Evolutionary conservation across 257 asterid species (phyloP).

Genomic region (Forsythia viridissima): DNA sequence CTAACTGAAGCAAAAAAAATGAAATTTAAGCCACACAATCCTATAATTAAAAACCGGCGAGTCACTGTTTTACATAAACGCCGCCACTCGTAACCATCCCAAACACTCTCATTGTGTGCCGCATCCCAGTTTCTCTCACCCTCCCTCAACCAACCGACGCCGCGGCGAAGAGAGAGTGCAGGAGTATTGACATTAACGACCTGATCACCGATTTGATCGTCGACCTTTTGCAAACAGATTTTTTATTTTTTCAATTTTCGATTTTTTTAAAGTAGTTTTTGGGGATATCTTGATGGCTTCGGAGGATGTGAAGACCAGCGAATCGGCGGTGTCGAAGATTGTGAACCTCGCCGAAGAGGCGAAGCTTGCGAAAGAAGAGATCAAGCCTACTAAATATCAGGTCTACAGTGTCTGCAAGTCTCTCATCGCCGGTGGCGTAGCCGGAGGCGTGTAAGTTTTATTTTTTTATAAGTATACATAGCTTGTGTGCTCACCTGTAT

Average conservation of each 20-base stretch:
- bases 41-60: neutral
- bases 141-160: slow-evolving; percentile 22
- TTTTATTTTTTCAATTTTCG: slow-evolving; percentile 8
- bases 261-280: neutral
- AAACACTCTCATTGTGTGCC: slow-evolving; percentile 34
- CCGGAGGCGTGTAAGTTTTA: slow-evolving; percentile 88
- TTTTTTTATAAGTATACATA: neutral
- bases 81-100: slow-evolving; percentile 32
- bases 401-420: slow-evolving; percentile 79
- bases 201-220: slow-evolving; percentile 23
- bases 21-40: neutral
- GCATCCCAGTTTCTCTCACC: slow-evolving; percentile 1
- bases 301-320: slow-evolving; percentile 87
- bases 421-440: slow-evolving; percentile 92
- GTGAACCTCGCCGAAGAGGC: slow-evolving; percentile 94
- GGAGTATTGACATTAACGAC: neutral
- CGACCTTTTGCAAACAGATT: slow-evolving; percentile 10
- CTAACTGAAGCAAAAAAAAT: neutral
- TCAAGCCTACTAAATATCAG: slow-evolving; percentile 67
- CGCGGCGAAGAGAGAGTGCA: slow-evolving; percentile 15
- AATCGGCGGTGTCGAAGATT: slow-evolving; percentile 88
- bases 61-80: slow-evolving; percentile 3
- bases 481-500: slow-evolving; percentile 1
- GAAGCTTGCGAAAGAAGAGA: slow-evolving; percentile 84
- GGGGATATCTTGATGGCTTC: slow-evolving; percentile 64